Conservation (phyloP, 2,329 filamentous ascomycete species). For the Didymella sp. region DNA sequence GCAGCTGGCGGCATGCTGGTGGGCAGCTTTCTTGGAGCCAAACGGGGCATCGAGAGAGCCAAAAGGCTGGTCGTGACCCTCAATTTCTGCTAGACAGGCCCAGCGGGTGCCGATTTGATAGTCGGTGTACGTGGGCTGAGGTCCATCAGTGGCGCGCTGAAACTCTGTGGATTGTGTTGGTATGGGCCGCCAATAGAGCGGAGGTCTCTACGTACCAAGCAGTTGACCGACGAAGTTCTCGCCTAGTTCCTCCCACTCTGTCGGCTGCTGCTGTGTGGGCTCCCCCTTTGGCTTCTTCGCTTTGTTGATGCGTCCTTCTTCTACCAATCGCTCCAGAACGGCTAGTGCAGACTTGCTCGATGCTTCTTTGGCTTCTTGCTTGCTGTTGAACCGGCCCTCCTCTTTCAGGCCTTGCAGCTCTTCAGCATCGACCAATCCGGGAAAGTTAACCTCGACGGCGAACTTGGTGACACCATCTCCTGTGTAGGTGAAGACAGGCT, state of each 20-base stretch:
- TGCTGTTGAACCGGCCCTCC: conserved; percentile 43
- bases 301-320: conserved; percentile 29
- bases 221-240: conserved; percentile 50
- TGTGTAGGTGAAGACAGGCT: conserved; percentile 31
- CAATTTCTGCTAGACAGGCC: conserved; percentile 41
- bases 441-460: conserved; percentile 34
- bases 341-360: conserved; percentile 44
- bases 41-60: conserved; percentile 46
- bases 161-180: conserved; percentile 35
- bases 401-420: conserved; percentile 29
- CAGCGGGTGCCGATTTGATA: conserved; percentile 43
- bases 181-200: neutral
- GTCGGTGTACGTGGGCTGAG: conserved; percentile 49
- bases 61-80: conserved; percentile 39
- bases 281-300: conserved; percentile 27
- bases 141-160: conserved; percentile 31
- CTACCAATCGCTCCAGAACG: conserved; percentile 33
- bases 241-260: conserved; percentile 12
- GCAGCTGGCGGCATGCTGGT: conserved; percentile 50
- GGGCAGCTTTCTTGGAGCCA: conserved; percentile 52
- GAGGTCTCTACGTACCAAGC: conserved; percentile 38
- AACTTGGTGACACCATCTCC: conserved; percentile 27
- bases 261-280: neutral
- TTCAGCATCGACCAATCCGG: conserved; percentile 18
- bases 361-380: conserved; percentile 54